phyloP scores from a whole-genome alignment of 768 basidiomycete species.

The Mycena metata region DNA sequence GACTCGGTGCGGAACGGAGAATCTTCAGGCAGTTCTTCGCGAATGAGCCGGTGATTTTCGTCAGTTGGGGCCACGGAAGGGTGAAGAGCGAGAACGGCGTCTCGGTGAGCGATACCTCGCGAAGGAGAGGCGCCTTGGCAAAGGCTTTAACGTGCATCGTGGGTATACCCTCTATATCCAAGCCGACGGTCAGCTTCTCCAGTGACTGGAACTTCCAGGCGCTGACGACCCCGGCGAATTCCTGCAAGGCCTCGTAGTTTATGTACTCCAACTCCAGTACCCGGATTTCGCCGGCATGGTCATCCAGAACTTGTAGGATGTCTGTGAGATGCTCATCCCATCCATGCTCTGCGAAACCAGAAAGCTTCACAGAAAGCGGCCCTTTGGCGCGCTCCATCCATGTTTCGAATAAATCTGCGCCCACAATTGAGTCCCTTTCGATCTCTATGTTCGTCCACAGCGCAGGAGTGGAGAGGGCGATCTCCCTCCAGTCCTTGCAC shows the following conservation, averaged over 20 bases:
- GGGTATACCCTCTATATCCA: not conserved
- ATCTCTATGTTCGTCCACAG: not conserved
- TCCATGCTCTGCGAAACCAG: not conserved
- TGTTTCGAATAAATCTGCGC: not conserved
- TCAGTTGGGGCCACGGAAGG: conserved; percentile 4
- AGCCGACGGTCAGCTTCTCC: not conserved
- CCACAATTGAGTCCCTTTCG: not conserved
- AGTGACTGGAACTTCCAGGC: not conserved
- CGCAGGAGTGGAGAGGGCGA: too few relatives aligned
- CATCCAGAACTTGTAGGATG: not conserved
- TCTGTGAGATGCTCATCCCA: not conserved
- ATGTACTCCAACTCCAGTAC: not conserved
- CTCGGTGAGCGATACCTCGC: not conserved
- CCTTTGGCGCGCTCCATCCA: not conserved
- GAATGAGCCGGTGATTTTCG: not conserved
- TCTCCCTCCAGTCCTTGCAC: too few relatives aligned
- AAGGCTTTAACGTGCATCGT: not conserved
- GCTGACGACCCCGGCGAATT: not conserved
- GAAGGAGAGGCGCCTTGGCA: not conserved
- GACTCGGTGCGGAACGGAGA: not conserved
- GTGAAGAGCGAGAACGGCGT: not conserved
- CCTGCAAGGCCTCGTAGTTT: not conserved
- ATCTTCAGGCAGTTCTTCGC: not conserved
- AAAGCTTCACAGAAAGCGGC: not conserved
- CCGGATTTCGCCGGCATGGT: not conserved